Conservation (phyloP, 306 rosid genomes). For the Gastrolobium villosum region DNA sequence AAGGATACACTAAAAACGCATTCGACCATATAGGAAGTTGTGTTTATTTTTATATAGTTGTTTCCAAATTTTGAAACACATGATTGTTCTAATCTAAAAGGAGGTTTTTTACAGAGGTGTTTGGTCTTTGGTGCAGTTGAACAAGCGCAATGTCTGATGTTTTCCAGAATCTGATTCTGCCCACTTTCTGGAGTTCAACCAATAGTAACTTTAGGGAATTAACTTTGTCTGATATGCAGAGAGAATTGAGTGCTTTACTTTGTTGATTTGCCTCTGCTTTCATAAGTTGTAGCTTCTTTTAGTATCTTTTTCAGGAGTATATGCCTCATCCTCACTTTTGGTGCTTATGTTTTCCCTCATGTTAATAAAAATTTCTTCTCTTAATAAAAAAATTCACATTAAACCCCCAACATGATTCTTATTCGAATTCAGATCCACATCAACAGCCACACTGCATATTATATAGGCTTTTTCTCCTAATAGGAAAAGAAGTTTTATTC, state of each 20-base stretch:
- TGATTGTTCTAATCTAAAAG: conserved; percentile 2
- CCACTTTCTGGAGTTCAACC: conserved; percentile 7
- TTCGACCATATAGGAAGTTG: conserved; percentile 31
- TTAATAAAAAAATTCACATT: not conserved
- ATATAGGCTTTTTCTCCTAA: not conserved
- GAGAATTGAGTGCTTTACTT: conserved; percentile 23
- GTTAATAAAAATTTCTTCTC: not conserved
- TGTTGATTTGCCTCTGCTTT: conserved; percentile 18
- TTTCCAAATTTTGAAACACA: conserved; percentile 10
- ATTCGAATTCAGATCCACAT: conserved; percentile 28
- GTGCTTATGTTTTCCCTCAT: not conserved
- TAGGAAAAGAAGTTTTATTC: not conserved
- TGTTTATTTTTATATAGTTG: not conserved
- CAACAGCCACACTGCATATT: conserved; percentile 17
- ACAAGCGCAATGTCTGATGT: conserved; percentile 16
- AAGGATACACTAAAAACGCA: conserved; percentile 6
- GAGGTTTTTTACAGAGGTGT: not conserved
- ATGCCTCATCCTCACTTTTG: conserved; percentile 14
- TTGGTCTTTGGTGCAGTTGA: not conserved
- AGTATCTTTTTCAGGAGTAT: conserved; percentile 11
- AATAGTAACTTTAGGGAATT: not conserved
- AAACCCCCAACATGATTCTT: not conserved
- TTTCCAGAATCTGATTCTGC: conserved; percentile 15
- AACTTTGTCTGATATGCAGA: conserved; percentile 35
- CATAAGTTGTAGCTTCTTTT: conserved; percentile 18